Evolutionary conservation across 139 green algal species (phyloP), one percentile per base, ranked within the genome.

Genomic region (Ostreobium quekettii): DNA sequence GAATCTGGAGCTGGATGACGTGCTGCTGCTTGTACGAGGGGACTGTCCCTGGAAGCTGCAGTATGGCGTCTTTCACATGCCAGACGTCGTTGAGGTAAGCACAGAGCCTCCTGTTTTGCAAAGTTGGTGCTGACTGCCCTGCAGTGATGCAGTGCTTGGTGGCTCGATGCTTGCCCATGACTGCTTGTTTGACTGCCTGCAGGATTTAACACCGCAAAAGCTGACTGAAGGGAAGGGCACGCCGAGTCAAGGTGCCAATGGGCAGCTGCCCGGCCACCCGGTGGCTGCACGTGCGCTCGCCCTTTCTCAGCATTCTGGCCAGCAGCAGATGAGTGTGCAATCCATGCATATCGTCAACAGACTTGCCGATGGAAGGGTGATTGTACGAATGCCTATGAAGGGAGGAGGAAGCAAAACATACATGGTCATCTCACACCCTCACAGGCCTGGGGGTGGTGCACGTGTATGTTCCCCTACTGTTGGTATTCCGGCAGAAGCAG

Each of bases 41-140:
- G 42, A 68, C 31, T 31, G 30, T 31, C 8, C 31, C 35, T 68
- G 61, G 61, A 68, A 68, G n/a, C 36, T 68, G 8, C 26, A 4
- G 5, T 68, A 68, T 29, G 36, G 37, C 36, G 61, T 68, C 11
- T 48, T 53, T 38, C 31, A 57, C 8, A 19, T 53, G 4, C 36
- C 35, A 56, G 61, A 68, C 11, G 61, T n/a, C 35, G 36, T 53
- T 30, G 4, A 48, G 61, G 61, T 56, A 57, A 68, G 19, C 19
- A 11, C 42, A 19, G 42, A 53, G 19, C 11, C 11, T 53, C 19
- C 42, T 19, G 11, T 11, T 53, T 19, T 19, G 15, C 19, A 26
- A 11, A 53, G 42, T 53, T 53, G 42, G 42, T 19, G 19, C 42
- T 26, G 15, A 53, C 11, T 26, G 19, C 19, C 15, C 11, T 26